These are phyloP conservation scores for Raddia distichophylla DNA, from an alignment of 176 grass and related monocot genomes.

Conservation along the genomic window DNA sequence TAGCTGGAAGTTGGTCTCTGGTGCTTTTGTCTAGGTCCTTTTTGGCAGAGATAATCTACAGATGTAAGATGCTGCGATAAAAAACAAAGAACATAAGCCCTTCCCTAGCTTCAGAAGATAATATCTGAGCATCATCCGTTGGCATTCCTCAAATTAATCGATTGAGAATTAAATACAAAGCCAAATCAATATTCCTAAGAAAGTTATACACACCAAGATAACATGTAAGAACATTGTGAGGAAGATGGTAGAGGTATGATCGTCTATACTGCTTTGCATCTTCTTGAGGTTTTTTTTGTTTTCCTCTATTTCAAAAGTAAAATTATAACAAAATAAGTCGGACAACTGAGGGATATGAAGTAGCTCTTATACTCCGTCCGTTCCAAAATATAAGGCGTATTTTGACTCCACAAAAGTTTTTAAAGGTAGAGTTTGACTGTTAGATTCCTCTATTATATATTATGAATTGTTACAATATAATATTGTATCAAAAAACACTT, in stretches of 20 bases:
- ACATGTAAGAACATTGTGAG: not conserved
- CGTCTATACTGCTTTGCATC: conserved; percentile 71
- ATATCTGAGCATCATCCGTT: conserved; percentile 80
- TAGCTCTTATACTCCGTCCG: not conserved
- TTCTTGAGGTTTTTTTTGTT: conserved; percentile 74
- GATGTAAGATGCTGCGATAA: too few species aligned
- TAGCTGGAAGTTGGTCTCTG: too few species aligned
- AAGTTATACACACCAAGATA: not conserved
- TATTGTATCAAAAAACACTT: too few species aligned
- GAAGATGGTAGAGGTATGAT: conserved; percentile 7
- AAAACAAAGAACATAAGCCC: conserved; percentile 33
- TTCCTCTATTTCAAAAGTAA: conserved; percentile 49
- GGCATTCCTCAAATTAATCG: conserved; percentile 74
- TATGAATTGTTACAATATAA: too few species aligned
- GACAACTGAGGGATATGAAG: not conserved
- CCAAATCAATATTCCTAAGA: not conserved
- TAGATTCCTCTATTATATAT: too few species aligned
- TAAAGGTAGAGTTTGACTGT: too few species aligned
- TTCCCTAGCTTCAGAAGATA: conserved; percentile 83
- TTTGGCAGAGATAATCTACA: too few species aligned
- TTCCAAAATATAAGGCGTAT: too few species aligned
- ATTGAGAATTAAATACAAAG: conserved; percentile 11
- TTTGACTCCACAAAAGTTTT: too few species aligned
- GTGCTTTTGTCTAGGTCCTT: too few species aligned
- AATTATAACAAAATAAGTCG: not conserved